Percentiles rank a stretch among this genome's conserved stretches.
Conservation (phyloP, 345 rosid species). For the Sapria himalayana region DNA sequence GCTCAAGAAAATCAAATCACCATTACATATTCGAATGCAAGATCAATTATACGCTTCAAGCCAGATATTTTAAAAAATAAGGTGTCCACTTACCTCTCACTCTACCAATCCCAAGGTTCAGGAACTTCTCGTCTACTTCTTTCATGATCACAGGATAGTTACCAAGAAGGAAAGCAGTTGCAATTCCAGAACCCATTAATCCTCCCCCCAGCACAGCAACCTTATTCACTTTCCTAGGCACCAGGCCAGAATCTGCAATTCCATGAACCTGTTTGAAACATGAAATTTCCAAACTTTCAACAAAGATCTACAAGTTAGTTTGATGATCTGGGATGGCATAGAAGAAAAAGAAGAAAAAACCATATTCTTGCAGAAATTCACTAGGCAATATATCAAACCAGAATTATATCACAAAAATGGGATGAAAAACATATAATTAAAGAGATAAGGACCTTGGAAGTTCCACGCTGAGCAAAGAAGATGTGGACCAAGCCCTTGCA, state of each 20-base stretch:
- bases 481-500: constrained; percentile 72
- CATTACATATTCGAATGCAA: too few relatives aligned
- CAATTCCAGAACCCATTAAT: constrained; percentile 97
- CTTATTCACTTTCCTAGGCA: constrained; percentile 48
- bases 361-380: too few relatives aligned
- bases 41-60: background rate
- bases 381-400: too few relatives aligned
- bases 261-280: constrained; percentile 88
- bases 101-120: constrained; percentile 74
- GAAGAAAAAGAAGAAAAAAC: too few relatives aligned
- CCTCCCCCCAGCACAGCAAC: constrained; percentile 95
- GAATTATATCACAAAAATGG: too few relatives aligned
- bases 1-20: constrained; percentile 9
- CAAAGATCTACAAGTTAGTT: too few relatives aligned
- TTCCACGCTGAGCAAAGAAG: constrained; percentile 82
- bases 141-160: constrained; percentile 69
- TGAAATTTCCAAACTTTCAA: too few relatives aligned
- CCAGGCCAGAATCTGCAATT: constrained; percentile 53
- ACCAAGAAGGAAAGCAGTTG: constrained; percentile 66
- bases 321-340: too few relatives aligned
- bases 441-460: constrained; percentile 92
- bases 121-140: constrained; percentile 72
- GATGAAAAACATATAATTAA: too few relatives aligned
- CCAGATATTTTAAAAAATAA: background rate
- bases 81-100: constrained; percentile 40